Conservation (phyloP, 2,329 filamentous ascomycete genomes). For the Xylariales sp. region DNA sequence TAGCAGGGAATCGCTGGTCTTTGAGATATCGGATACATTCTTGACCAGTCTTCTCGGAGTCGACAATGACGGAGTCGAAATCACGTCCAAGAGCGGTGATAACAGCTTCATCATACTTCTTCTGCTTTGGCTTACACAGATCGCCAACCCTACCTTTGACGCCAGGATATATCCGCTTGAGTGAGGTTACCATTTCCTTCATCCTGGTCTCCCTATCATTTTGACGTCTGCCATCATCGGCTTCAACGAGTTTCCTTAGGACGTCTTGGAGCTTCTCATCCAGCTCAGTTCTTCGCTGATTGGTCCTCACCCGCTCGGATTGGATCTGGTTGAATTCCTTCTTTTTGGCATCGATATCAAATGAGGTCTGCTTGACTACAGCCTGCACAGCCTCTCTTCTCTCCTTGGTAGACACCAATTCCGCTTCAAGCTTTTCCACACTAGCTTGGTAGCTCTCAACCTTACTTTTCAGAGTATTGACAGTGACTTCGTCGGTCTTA, state of each 20-base stretch:
- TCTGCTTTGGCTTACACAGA: slow-evolving; percentile 93
- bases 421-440: slow-evolving; percentile 68
- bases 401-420: slow-evolving; percentile 65
- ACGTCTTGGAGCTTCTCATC: slow-evolving; percentile 88
- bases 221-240: slow-evolving; percentile 79
- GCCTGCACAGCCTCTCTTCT: slow-evolving; percentile 61
- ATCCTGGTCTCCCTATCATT: slow-evolving; percentile 74
- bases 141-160: slow-evolving; percentile 88
- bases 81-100: slow-evolving; percentile 88
- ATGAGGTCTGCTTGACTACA: slow-evolving; percentile 61
- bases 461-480: slow-evolving; percentile 83
- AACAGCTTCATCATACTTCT: slow-evolving; percentile 92
- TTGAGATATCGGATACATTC: slow-evolving; percentile 95
- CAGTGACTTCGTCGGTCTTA: slow-evolving; percentile 87
- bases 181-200: slow-evolving; percentile 77
- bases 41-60: slow-evolving; percentile 88
- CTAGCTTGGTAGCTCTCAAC: slow-evolving; percentile 74
- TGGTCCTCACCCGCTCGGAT: slow-evolving; percentile 76
- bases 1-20: slow-evolving; percentile 79
- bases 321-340: slow-evolving; percentile 83
- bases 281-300: slow-evolving; percentile 79
- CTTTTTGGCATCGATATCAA: slow-evolving; percentile 83
- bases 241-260: slow-evolving; percentile 75
- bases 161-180: slow-evolving; percentile 88
- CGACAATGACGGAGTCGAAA: slow-evolving; percentile 91